phyloP scores from a whole-genome alignment of 2,329 filamentous ascomycete species.

The Pseudogymnoascus sp. region DNA sequence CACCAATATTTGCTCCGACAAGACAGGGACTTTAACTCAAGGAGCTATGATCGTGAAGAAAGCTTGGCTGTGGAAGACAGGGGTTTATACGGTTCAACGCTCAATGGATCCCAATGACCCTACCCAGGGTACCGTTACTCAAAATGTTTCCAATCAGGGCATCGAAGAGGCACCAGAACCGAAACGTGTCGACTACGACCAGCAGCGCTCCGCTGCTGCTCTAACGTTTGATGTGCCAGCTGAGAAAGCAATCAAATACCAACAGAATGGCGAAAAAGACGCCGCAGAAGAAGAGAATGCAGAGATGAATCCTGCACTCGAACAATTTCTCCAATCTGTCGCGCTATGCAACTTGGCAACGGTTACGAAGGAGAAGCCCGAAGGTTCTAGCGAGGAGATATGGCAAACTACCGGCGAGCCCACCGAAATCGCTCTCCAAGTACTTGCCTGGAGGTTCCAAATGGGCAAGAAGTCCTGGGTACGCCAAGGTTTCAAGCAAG shows the following conservation, averaged over 20 bases:
- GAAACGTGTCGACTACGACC: constrained; percentile 48
- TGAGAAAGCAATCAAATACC: constrained; percentile 27
- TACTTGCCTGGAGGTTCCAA: constrained; percentile 54
- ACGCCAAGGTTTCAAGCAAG: constrained; percentile 37
- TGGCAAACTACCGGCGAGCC: constrained; percentile 56
- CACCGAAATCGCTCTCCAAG: constrained; percentile 60
- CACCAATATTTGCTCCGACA: constrained; percentile 69
- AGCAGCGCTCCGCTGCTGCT: constrained; percentile 50
- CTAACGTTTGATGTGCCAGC: constrained; percentile 57
- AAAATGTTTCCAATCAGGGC: constrained; percentile 19
- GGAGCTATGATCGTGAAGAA: constrained; percentile 52
- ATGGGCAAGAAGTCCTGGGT: constrained; percentile 37
- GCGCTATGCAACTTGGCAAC: constrained; percentile 52
- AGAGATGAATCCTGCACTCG: constrained; percentile 35
- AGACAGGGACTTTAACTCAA: constrained; percentile 62
- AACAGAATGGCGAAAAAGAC: constrained; percentile 24
- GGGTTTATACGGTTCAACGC: constrained; percentile 43
- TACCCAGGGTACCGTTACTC: constrained; percentile 39
- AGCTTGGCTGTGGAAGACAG: constrained; percentile 46
- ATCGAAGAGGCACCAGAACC: constrained; percentile 29
- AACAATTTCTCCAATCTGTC: constrained; percentile 43
- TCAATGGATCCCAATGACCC: constrained; percentile 48
- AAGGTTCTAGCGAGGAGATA: constrained; percentile 31
- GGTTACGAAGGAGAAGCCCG: constrained; percentile 31
- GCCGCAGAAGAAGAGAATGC: constrained; percentile 25